These are phyloP conservation scores for Coniochaeta sp. DNA, from an alignment of 2,329 filamentous ascomycete genomes.

Conservation along the genomic window DNA sequence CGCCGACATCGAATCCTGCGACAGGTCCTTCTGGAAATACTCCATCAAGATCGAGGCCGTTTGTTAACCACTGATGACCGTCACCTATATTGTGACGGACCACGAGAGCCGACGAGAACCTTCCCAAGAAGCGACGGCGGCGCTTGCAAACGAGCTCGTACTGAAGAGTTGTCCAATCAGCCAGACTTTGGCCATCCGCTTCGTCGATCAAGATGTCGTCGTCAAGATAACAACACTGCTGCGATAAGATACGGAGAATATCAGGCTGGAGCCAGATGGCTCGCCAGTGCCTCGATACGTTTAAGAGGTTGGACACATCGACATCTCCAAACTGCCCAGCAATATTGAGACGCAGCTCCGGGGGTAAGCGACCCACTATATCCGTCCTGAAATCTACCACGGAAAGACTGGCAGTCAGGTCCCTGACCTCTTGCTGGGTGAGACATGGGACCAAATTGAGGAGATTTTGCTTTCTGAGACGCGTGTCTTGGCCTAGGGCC, in stretches of 20 bases:
- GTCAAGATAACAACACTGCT: slow-evolving; percentile 1
- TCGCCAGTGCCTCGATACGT: slow-evolving; percentile 8
- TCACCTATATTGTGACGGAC: neutral
- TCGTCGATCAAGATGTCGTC: neutral
- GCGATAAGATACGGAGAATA: slow-evolving; percentile 1
- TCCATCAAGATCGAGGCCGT: neutral
- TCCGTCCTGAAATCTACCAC: slow-evolving; percentile 5
- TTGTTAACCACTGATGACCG: neutral
- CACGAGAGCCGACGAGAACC: slow-evolving; percentile 4
- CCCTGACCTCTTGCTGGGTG: slow-evolving; percentile 2
- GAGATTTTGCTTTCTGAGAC: slow-evolving; percentile 5
- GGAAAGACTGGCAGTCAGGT: slow-evolving; percentile 1
- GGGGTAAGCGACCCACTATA: slow-evolving; percentile 5
- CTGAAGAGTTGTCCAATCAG: neutral
- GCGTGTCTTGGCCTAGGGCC: slow-evolving; percentile 15
- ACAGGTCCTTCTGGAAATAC: neutral
- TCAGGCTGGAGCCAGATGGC: slow-evolving; percentile 5
- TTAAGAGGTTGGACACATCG: slow-evolving; percentile 4
- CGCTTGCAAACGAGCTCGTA: neutral
- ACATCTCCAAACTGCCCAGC: slow-evolving; percentile 2
- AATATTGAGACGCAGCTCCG: slow-evolving; percentile 5
- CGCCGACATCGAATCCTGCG: neutral
- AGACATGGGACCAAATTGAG: slow-evolving; percentile 3
- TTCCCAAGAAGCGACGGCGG: slow-evolving; percentile 1
- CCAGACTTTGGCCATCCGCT: neutral